These are phyloP conservation scores for Talaromyces pinophilus DNA, from an alignment of 2,329 filamentous ascomycete species.

Conservation along the genomic window DNA sequence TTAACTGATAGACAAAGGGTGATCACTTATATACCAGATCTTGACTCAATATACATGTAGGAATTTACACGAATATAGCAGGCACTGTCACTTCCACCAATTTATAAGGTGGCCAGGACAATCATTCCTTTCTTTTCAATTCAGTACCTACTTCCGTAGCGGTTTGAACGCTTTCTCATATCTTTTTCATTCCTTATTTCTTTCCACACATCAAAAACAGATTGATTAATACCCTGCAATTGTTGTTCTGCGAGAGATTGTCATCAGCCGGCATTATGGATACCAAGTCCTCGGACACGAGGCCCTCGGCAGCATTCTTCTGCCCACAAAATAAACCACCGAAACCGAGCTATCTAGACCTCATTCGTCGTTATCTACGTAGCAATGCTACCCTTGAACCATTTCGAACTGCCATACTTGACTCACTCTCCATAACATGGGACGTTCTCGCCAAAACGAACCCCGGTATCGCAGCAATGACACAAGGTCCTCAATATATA, in stretches of 20 bases:
- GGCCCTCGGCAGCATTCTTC: conserved; percentile 19
- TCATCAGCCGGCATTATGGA: background rate
- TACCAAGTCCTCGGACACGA: background rate
- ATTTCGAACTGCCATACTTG: conserved; percentile 13
- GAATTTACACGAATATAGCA: background rate
- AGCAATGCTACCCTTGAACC: conserved; percentile 8
- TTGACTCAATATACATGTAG: background rate
- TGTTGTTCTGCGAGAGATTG: too few species aligned
- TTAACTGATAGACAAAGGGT: background rate
- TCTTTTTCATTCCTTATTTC: background rate
- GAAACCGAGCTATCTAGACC: conserved; percentile 9
- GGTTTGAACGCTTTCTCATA: background rate
- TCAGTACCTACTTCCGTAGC: background rate
- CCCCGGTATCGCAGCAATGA: conserved; percentile 10
- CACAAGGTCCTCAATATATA: conserved; percentile 15
- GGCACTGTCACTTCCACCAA: background rate
- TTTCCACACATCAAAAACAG: too few species aligned
- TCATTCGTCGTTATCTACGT: conserved; percentile 17
- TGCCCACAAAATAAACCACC: conserved; percentile 21
- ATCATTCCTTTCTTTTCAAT: conserved; percentile 4
- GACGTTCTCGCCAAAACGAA: background rate
- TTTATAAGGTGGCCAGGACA: background rate
- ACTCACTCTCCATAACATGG: conserved; percentile 16
- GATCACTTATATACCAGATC: background rate
- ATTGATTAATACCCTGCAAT: too few species aligned